Base-by-base conservation (phyloP, 2,329 filamentous ascomycete genomes). In the Samsoniella hepiali region DNA sequence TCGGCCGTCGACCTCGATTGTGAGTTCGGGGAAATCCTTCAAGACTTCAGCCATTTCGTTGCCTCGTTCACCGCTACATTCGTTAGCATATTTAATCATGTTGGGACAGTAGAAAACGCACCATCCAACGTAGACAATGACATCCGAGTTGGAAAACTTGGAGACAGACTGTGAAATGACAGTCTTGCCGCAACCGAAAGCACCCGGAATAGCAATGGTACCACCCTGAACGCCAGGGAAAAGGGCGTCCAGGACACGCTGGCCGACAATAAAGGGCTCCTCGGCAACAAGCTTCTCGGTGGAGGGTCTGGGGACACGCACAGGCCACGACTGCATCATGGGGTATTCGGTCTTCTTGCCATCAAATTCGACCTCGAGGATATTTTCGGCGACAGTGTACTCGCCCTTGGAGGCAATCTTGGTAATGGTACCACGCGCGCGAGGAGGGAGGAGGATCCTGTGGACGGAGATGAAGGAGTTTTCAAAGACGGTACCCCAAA, bases 41-140 rank as follows among this genome's bases (percentile, higher is more conserved):
- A 99, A 85, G 70, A 99, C 95, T 85, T 99, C 95, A 68, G 95
- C 95, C 95, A 99, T 99, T 80, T 99, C 95, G 75, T 99, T 99
- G 70, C 95, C 95, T 71, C 95, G 91, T 81, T 99, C 95, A 71
- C 93, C 91, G 69, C 60, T 62, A 22, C 27, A 17, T 22, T 34
- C 7, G 22, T 62, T 44, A 62, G 60, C 44, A 47, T 15, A 31
- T 32, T 81, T 10, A 34, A 27, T 27, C 5, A 11, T 27, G 15
- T 81, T 31, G 40, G 38, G 51, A 11, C 32, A 78, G 74, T 80
- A 60, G 75, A 67, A 84, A 38, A 61, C 58, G 29, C 29, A 62
- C 60, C 51, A 89, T 65, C 95, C 95, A 65, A 99, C 95, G 76
- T 99, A 99, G 71, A 99, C 91, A 70, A 99, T 99, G 73, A 98